Conservation (phyloP, 78 protist species). For the Dictyostelium firmibasis region DNA sequence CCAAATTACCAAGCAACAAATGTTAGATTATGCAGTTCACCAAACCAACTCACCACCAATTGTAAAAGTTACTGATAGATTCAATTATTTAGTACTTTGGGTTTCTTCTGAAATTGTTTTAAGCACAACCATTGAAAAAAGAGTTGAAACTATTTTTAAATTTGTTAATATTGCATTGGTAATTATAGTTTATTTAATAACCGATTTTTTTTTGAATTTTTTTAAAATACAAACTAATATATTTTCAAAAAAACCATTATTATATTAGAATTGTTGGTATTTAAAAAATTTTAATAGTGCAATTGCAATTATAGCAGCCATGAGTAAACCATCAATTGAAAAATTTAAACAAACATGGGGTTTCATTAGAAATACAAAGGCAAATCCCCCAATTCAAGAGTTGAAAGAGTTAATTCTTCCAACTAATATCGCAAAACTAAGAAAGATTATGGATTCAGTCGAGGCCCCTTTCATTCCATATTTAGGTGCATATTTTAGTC, state of each 20-base stretch:
- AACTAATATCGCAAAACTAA: background rate
- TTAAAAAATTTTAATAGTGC: constrained; percentile 67
- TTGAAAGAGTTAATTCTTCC: constrained; percentile 54
- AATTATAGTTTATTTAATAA: background rate
- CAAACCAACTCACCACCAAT: constrained; percentile 53
- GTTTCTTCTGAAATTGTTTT: constrained; percentile 51
- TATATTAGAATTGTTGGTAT: constrained; percentile 55
- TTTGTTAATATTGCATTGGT: constrained; percentile 71
- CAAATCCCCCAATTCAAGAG: constrained; percentile 24
- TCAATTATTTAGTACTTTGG: constrained; percentile 42
- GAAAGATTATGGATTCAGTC: constrained; percentile 53
- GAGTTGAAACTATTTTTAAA: constrained; percentile 42
- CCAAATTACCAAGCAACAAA: constrained; percentile 31
- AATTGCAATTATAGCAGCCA: constrained; percentile 63
- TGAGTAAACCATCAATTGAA: constrained; percentile 53
- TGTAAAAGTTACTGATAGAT: constrained; percentile 23
- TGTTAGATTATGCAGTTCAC: constrained; percentile 14
- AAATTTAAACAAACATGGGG: constrained; percentile 60
- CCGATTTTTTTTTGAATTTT: too few species aligned
- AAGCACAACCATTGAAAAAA: constrained; percentile 11
- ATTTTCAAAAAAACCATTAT: too few species aligned
- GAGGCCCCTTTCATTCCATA: constrained; percentile 61
- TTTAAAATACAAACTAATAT: too few species aligned
- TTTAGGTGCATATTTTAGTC: constrained; percentile 48
- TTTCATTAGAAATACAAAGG: constrained; percentile 25